Conservation (phyloP, 345 rosid species). For the Kandelia obovata region DNA sequence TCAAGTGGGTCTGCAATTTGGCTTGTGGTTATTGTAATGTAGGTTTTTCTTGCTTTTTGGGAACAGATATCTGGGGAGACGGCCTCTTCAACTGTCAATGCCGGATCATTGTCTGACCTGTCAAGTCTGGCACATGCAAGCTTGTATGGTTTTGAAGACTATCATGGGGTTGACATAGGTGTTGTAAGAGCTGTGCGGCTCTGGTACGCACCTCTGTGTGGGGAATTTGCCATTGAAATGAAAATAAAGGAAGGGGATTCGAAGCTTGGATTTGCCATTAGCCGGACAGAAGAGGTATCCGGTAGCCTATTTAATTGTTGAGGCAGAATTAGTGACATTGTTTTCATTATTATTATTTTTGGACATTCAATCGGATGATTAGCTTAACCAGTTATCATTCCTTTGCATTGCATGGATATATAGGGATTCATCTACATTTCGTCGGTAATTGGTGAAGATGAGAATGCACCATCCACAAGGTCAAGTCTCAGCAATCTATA, state of each 20-base stretch:
- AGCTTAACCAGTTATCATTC: not conserved
- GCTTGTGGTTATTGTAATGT: not conserved
- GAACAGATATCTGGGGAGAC: slow-evolving; percentile 91
- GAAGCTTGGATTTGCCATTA: slow-evolving; percentile 93
- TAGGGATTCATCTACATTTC: slow-evolving; percentile 94
- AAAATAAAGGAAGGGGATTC: slow-evolving; percentile 64
- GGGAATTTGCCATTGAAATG: slow-evolving; percentile 67
- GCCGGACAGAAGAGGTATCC: slow-evolving; percentile 93
- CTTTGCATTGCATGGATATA: not conserved
- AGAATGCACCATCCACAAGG: slow-evolving; percentile 59
- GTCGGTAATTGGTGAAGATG: slow-evolving; percentile 65
- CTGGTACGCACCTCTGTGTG: slow-evolving; percentile 78
- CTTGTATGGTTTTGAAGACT: slow-evolving; percentile 94
- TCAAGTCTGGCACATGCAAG: slow-evolving; percentile 71
- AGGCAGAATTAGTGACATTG: not conserved
- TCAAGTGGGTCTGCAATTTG: not conserved
- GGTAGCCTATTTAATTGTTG: not conserved
- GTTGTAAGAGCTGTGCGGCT: slow-evolving; percentile 92
- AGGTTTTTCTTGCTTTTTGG: not conserved
- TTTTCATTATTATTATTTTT: not conserved
- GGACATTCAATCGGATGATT: not conserved
- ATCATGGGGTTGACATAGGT: slow-evolving; percentile 95
- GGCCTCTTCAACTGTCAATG: slow-evolving; percentile 77
- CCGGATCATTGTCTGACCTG: slow-evolving; percentile 78
- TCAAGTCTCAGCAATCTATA: slow-evolving; percentile 65